phyloP scores from a whole-genome alignment of 2,329 filamentous ascomycete genomes.

The Pestalotiopsis sp. region DNA sequence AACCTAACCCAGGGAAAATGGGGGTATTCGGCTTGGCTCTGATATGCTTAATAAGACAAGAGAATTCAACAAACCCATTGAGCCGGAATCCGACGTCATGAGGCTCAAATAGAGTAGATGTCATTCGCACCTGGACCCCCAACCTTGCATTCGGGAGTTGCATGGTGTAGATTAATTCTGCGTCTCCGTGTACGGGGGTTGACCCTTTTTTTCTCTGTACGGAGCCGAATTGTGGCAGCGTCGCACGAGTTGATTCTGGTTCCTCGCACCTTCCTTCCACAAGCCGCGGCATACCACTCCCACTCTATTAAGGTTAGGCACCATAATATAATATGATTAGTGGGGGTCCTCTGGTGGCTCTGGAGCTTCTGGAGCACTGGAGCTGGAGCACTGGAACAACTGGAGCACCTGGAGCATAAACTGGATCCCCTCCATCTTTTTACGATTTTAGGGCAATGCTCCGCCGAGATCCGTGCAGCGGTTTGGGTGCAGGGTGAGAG shows the following conservation, averaged over 20 bases:
- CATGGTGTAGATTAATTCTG: background rate
- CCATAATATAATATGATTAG: background rate
- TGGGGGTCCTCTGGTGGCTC: background rate
- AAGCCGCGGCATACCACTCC: background rate
- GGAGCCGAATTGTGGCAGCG: too few species aligned
- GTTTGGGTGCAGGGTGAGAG: background rate
- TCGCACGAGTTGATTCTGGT: too few species aligned
- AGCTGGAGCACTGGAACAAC: background rate
- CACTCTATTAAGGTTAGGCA: background rate
- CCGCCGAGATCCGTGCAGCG: background rate
- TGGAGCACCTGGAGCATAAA: background rate
- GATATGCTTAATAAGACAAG: background rate
- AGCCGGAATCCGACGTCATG: background rate
- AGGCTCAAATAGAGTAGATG: background rate
- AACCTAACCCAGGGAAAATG: background rate
- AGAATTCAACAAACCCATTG: background rate
- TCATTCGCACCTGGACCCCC: background rate
- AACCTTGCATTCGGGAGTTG: slow-evolving; percentile 1
- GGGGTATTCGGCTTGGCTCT: background rate
- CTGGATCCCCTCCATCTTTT: background rate
- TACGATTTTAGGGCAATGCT: background rate
- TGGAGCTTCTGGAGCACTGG: background rate
- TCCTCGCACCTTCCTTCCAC: background rate
- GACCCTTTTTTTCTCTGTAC: background rate
- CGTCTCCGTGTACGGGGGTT: background rate